These are phyloP conservation scores for Leptographium flavum DNA, from an alignment of 2,329 filamentous ascomycete species.

Conservation along the genomic window DNA sequence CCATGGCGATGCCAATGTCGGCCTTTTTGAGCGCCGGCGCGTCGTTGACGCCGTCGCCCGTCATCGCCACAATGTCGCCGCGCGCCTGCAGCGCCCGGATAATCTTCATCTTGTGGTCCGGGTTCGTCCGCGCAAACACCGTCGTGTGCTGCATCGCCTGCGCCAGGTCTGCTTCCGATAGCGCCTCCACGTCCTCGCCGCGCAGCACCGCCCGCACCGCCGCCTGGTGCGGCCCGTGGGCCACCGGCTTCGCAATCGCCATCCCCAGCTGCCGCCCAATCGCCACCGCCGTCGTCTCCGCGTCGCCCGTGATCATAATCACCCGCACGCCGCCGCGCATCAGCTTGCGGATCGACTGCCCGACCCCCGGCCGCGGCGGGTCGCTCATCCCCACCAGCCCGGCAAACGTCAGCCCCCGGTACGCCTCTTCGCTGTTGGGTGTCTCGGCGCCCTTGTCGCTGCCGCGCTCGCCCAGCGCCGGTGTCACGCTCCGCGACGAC, in stretches of 20 bases:
- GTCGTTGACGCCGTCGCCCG: slow-evolving; percentile 94
- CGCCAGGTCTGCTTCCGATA: slow-evolving; percentile 74
- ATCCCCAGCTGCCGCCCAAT: slow-evolving; percentile 95
- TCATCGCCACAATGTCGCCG: slow-evolving; percentile 97
- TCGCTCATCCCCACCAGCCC: slow-evolving; percentile 96
- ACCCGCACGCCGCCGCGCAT: slow-evolving; percentile 93
- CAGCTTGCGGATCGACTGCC: slow-evolving; percentile 72
- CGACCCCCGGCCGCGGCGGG: slow-evolving; percentile 80
- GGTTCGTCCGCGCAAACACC: slow-evolving; percentile 91
- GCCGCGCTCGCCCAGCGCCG: too few relatives aligned
- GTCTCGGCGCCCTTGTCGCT: slow-evolving; percentile 17
- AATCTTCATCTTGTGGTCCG: slow-evolving; percentile 97
- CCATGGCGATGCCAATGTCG: slow-evolving; percentile 97
- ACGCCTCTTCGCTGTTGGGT: slow-evolving; percentile 53
- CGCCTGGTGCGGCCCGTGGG: slow-evolving; percentile 37
- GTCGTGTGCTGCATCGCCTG: slow-evolving; percentile 78
- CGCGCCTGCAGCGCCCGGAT: slow-evolving; percentile 79
- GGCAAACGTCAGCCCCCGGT: slow-evolving; percentile 74
- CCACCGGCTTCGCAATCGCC: slow-evolving; percentile 49
- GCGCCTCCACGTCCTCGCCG: slow-evolving; percentile 84
- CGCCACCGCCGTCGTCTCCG: slow-evolving; percentile 84
- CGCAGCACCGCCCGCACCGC: slow-evolving; percentile 60
- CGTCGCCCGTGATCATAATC: slow-evolving; percentile 98
- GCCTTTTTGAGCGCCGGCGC: slow-evolving; percentile 93
- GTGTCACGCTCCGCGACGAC: too few relatives aligned